These are phyloP conservation scores for Hymenoscyphus repandus DNA, from an alignment of 2,329 filamentous ascomycete genomes.

Conservation along the genomic window DNA sequence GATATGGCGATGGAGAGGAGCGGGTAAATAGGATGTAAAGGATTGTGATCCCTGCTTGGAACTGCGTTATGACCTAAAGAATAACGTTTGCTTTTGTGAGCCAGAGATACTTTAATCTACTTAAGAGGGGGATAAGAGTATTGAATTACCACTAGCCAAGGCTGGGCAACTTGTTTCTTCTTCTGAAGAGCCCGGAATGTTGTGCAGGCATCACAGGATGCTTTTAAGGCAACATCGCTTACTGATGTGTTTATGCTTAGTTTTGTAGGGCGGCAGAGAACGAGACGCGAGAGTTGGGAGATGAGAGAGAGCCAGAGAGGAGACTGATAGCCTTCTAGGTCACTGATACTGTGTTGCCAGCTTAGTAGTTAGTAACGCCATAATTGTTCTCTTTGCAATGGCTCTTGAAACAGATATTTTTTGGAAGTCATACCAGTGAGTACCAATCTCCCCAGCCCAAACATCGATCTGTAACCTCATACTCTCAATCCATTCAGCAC, in stretches of 20 bases:
- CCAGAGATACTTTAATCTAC: too few relatives aligned
- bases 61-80: slow-evolving; percentile 10
- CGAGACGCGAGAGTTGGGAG: slow-evolving; percentile 9
- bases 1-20: slow-evolving; percentile 13
- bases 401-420: too few relatives aligned
- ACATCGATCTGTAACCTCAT: slow-evolving; percentile 13
- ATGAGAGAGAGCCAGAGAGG: slow-evolving; percentile 14
- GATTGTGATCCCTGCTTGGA: slow-evolving; percentile 26
- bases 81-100: too few relatives aligned
- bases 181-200: slow-evolving; percentile 14
- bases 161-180: slow-evolving; percentile 12
- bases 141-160: slow-evolving; percentile 11
- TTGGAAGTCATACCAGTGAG: not conserved
- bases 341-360: slow-evolving; percentile 2
- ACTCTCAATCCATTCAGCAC: slow-evolving; percentile 11
- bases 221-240: slow-evolving; percentile 9
- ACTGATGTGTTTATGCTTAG: slow-evolving; percentile 7
- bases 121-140: not conserved
- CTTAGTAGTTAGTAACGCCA: not conserved
- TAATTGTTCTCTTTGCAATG: too few relatives aligned
- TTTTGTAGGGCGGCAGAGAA: slow-evolving; percentile 7
- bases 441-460: slow-evolving; percentile 11
- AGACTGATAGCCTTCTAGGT: slow-evolving; percentile 11
- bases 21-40: slow-evolving; percentile 31
- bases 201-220: slow-evolving; percentile 12